Evolutionary conservation across 2,329 filamentous ascomycete genomes (phyloP).

Genomic region (Phialemonium atrogriseum): DNA sequence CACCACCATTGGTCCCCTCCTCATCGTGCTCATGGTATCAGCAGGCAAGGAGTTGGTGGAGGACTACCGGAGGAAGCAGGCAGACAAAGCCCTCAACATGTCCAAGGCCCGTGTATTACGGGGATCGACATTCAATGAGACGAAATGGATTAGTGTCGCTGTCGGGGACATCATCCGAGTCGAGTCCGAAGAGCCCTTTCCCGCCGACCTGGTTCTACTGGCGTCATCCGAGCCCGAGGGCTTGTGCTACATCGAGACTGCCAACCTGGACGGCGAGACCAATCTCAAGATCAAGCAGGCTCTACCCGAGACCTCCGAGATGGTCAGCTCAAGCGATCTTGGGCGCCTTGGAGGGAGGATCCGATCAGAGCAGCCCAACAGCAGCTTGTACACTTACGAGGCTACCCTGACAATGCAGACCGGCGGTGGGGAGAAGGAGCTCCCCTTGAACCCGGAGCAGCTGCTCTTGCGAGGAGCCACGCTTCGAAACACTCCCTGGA

Average conservation of each 20-base stretch:
- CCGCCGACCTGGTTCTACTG: slow-evolving; percentile 83
- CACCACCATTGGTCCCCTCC: slow-evolving; percentile 91
- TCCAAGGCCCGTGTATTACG: slow-evolving; percentile 77
- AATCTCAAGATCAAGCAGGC: slow-evolving; percentile 99
- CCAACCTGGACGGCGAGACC: slow-evolving; percentile 94
- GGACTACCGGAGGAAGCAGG: slow-evolving; percentile 81
- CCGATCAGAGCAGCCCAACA: slow-evolving; percentile 95
- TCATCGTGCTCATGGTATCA: slow-evolving; percentile 86
- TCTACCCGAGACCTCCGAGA: slow-evolving; percentile 79
- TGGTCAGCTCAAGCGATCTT: slow-evolving; percentile 81
- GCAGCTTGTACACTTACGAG: slow-evolving; percentile 96
- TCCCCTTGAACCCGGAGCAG: slow-evolving; percentile 85
- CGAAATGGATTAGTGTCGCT: slow-evolving; percentile 87
- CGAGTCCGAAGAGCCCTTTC: slow-evolving; percentile 90
- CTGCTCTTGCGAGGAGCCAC: slow-evolving; percentile 88
- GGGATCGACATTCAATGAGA: slow-evolving; percentile 76
- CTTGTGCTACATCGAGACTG: slow-evolving; percentile 96
- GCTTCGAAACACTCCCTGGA: slow-evolving; percentile 91
- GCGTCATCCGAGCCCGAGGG: slow-evolving; percentile 96
- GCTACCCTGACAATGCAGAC: slow-evolving; percentile 86
- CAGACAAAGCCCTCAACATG: slow-evolving; percentile 79
- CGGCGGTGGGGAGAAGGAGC: slow-evolving; percentile 86
- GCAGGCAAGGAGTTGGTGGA: slow-evolving; percentile 91
- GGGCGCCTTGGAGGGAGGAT: slow-evolving; percentile 79
- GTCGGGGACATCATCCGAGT: slow-evolving; percentile 92